phyloP scores from a whole-genome alignment of 805 yeast genomes.

The Kodamaea lidongshanica region DNA sequence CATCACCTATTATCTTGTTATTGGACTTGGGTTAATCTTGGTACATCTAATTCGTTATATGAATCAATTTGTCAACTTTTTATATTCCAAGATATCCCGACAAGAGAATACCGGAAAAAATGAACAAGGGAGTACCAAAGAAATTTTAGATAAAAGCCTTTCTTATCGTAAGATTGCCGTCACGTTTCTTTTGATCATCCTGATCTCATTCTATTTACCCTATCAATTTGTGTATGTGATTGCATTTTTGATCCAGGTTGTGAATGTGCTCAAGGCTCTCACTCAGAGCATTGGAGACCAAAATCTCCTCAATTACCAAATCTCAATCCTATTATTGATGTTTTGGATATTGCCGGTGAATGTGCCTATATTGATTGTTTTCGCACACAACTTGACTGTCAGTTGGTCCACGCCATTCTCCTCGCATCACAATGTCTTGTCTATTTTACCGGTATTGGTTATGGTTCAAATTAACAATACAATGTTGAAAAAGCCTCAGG shows the following conservation, averaged over 20 bases:
- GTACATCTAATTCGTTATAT: no score
- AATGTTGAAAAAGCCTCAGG: slow-evolving; percentile 34
- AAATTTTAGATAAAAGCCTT: neutral
- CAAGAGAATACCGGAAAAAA: neutral
- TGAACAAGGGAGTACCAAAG: neutral
- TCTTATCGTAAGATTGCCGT: slow-evolving; percentile 21
- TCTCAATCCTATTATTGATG: slow-evolving; percentile 62
- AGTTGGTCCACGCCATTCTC: slow-evolving; percentile 81
- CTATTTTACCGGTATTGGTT: slow-evolving; percentile 66
- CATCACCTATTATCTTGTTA: slow-evolving; percentile 22
- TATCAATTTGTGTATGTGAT: slow-evolving; percentile 73
- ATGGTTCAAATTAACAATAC: slow-evolving; percentile 49
- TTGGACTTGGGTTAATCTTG: slow-evolving; percentile 5
- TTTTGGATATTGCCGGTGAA: slow-evolving; percentile 75
- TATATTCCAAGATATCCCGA: no score
- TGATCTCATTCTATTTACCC: slow-evolving; percentile 62
- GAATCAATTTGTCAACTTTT: no score
- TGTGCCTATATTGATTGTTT: slow-evolving; percentile 72
- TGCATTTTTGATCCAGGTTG: slow-evolving; percentile 50
- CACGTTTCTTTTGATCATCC: slow-evolving; percentile 30
- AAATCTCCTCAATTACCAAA: slow-evolving; percentile 49
- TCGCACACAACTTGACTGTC: slow-evolving; percentile 70
- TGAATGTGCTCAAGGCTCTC: slow-evolving; percentile 39
- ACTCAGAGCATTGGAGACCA: slow-evolving; percentile 7
- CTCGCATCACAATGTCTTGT: slow-evolving; percentile 77